Evolutionary conservation across 768 basidiomycete genomes (phyloP).

Genomic region (Phanerodontia chrysosporium): DNA sequence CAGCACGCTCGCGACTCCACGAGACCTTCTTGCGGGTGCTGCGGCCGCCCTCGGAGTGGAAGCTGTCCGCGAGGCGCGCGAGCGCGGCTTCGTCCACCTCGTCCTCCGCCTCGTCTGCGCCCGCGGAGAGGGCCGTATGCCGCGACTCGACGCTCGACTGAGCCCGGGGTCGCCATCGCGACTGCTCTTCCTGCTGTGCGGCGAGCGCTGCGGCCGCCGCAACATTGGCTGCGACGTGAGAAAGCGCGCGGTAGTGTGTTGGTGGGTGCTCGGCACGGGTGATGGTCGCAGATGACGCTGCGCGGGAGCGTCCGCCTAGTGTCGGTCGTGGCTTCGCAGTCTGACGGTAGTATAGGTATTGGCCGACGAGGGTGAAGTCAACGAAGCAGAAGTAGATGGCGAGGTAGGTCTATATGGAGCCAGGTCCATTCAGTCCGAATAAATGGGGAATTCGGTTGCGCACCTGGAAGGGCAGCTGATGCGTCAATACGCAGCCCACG

Average conservation of each 20-base stretch:
- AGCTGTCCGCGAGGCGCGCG: conserved; percentile 64
- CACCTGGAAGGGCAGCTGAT: conserved; percentile 94
- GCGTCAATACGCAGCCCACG: conserved; percentile 85
- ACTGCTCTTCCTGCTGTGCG: conserved; percentile 51
- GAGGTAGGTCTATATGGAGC: conserved; percentile 65
- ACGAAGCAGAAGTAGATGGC: conserved; percentile 88
- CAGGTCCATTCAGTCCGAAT: not conserved
- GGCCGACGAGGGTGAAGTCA: conserved; percentile 69
- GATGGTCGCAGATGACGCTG: conserved; percentile 33
- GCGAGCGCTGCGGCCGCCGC: conserved; percentile 68
- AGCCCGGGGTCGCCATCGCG: conserved; percentile 30
- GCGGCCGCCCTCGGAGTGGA: conserved; percentile 67
- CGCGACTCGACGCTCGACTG: conserved; percentile 25
- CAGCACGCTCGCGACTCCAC: conserved; percentile 59
- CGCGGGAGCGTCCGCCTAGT: conserved; percentile 38
- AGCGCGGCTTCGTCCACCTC: conserved; percentile 48
- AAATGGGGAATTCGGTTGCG: conserved; percentile 18
- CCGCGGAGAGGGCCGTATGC: conserved; percentile 19
- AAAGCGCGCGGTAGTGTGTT: conserved; percentile 65
- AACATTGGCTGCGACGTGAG: conserved; percentile 66
- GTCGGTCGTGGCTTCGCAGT: conserved; percentile 30
- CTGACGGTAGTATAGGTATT: conserved; percentile 76
- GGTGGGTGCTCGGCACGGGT: conserved; percentile 47
- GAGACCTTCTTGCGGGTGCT: conserved; percentile 51
- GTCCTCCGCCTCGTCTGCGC: conserved; percentile 36